Base-by-base conservation (phyloP, 805 yeast genomes). In the Candida andamanensis region DNA sequence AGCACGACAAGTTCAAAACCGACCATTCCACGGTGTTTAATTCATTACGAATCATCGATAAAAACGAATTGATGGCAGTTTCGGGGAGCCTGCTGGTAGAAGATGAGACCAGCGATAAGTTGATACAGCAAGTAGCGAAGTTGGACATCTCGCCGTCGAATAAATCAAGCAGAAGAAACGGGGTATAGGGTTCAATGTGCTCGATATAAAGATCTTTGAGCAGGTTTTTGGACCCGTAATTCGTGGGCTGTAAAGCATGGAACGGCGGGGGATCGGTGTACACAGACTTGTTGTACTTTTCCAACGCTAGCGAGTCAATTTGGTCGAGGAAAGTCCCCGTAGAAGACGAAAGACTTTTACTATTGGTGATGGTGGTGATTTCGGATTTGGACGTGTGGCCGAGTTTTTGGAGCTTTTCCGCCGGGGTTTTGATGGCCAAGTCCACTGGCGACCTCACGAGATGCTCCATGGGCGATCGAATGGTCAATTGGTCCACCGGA, bases 111-210 rank as follows among this genome's bases (percentile, higher is more conserved):
- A 45, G 36, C 7, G 50, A 46, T 2, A 47, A 26, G 24, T 40
- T 41, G 17, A 49, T 42, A 29, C 54, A 49, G 31, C 46, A 44
- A 14, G 33, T 36, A 6, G 41, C 34, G 31, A 49, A 49, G 5
- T 28, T 22, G 16, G 42, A 42, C 3, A 44, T 21, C 6, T 35
- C 38, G 5, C 24, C 6, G 5, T 33, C 22, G 31, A 46, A 46
- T 4, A 39, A 6, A 7, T 40, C 46, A 15, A 24, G 31, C 9
- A 39, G 21, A 5, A 49, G 10, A 27, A 47, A 49, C 3, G 54
- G 50, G 1, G 50, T 47, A 25, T 40, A 44, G 1, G 44, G 44
- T 28, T 46, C 47, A 9, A 49, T 35, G 20, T 33, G 30, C 8
- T 37, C 33, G 26, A 26, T 16, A 23, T 44, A 47, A 11, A 40